Conservation (phyloP, 1,284 basidiomycete genomes). For the Trametes hirsuta region DNA sequence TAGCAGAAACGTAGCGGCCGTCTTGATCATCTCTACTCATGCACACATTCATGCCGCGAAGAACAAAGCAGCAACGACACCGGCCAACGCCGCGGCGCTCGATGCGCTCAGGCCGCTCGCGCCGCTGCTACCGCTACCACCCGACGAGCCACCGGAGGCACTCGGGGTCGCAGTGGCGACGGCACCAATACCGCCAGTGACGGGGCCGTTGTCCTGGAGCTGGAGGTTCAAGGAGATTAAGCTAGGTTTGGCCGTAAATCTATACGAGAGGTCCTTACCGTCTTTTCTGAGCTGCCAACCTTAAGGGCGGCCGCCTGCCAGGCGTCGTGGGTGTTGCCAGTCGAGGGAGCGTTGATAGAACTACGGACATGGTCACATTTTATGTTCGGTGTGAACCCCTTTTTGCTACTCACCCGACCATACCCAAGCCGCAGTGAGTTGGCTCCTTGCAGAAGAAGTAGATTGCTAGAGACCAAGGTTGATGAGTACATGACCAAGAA, state of each 20-base stretch:
- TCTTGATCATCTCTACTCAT: not conserved
- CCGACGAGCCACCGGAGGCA: slow-evolving; percentile 21
- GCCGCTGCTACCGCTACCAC: slow-evolving; percentile 3
- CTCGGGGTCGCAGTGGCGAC: slow-evolving; percentile 40
- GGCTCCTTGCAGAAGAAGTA: slow-evolving; percentile 69
- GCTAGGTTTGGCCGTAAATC: not conserved
- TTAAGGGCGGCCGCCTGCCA: slow-evolving; percentile 51
- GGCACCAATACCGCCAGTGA: slow-evolving; percentile 46
- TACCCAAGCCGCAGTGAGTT: slow-evolving; percentile 57
- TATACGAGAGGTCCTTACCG: slow-evolving; percentile 34
- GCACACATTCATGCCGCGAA: slow-evolving; percentile 2
- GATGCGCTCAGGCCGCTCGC: slow-evolving; percentile 12
- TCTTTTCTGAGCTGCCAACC: slow-evolving; percentile 42
- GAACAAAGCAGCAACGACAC: slow-evolving; percentile 15
- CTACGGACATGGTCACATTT: slow-evolving; percentile 20
- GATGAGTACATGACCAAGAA: no score
- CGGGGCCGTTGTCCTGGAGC: slow-evolving; percentile 44
- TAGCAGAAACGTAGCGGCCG: slow-evolving; percentile 1
- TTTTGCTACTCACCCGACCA: slow-evolving; percentile 48
- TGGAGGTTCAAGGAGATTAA: slow-evolving; percentile 16
- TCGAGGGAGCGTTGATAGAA: slow-evolving; percentile 63
- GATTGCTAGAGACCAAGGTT: slow-evolving; percentile 43
- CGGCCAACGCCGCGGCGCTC: slow-evolving; percentile 9
- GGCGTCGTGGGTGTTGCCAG: slow-evolving; percentile 54
- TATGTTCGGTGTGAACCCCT: not conserved